phyloP scores from a whole-genome alignment of 192 early-diverging fungal genomes.

The Linderina pennispora region DNA sequence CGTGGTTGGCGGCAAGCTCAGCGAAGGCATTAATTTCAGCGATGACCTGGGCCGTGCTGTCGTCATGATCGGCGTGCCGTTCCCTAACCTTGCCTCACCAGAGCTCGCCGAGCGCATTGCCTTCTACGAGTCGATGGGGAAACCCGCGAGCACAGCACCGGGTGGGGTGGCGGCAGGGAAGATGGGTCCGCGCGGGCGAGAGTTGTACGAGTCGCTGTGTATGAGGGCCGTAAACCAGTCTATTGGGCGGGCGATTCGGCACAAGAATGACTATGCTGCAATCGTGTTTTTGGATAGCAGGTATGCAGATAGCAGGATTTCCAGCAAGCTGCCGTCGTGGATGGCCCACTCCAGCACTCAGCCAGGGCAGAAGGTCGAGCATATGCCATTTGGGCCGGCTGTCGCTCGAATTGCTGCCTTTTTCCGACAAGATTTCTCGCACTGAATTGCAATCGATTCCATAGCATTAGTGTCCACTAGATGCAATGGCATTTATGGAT shows the following conservation, averaged over 20 bases:
- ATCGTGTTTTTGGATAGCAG: constrained; percentile 74
- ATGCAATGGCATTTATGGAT: not conserved
- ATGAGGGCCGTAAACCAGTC: constrained; percentile 93
- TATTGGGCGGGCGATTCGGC: constrained; percentile 89
- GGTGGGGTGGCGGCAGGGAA: not conserved
- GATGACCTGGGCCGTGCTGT: constrained; percentile 79
- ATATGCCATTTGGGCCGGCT: too few relatives aligned
- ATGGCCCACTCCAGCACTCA: too few relatives aligned
- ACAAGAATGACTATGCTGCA: constrained; percentile 78
- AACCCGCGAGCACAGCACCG: not conserved
- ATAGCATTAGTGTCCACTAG: too few relatives aligned
- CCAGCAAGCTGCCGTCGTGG: constrained; percentile 63
- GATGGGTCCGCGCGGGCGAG: constrained; percentile 44
- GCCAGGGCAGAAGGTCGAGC: too few relatives aligned
- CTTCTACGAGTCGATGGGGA: constrained; percentile 22
- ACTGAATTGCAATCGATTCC: not conserved
- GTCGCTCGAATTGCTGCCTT: too few relatives aligned
- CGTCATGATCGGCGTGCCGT: constrained; percentile 87
- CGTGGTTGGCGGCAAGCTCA: constrained; percentile 88
- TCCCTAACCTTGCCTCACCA: constrained; percentile 66
- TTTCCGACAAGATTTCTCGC: too few relatives aligned
- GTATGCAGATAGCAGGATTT: constrained; percentile 44
- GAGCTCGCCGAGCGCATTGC: constrained; percentile 60
- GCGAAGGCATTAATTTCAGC: constrained; percentile 91
- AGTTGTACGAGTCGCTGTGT: constrained; percentile 83